A percentile compares a stretch with the other conserved stretches of the same genome.
phyloP scores from a whole-genome alignment of 345 rosid species.

The Citrus sinensis region DVS_A1.0 CM039166.1:24509501-24510000 shows the following conservation, averaged over 20 bases:
- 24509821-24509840: neutral
- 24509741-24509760: neutral
- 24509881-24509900: neutral
- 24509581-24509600: neutral
- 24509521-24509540: neutral
- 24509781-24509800: neutral
- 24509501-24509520: neutral
- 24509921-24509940: conserved; percentile 10
- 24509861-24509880: neutral
- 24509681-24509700: neutral
- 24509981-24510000: conserved; percentile 50
- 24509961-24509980: conserved; percentile 23
- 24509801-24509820: neutral
- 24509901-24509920: neutral
- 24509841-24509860: neutral
- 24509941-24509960: conserved; percentile 12
- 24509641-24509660: neutral
- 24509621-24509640: neutral
- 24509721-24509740: neutral
- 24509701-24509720: neutral
- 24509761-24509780: neutral
- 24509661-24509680: neutral
- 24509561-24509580: neutral
- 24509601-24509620: neutral
- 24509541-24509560: neutral